Conservation (phyloP, 441 rosid genomes). For the Croton setiger region DNA sequence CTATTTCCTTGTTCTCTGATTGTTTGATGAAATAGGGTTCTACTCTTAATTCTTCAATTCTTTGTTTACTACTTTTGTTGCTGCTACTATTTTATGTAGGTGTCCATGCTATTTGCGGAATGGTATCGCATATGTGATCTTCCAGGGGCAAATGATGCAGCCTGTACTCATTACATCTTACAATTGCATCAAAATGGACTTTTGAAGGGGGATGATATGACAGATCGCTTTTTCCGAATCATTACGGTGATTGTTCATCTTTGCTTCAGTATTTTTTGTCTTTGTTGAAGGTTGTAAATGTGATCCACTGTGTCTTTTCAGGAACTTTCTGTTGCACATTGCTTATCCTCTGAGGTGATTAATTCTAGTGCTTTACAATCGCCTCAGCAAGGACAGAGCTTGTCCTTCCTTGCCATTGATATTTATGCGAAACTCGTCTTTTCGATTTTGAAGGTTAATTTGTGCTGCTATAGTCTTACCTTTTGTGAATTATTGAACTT, state of each 20-base stretch:
- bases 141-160: constrained; percentile 72
- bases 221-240: constrained; percentile 78
- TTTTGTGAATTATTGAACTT: background rate
- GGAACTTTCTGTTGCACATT: constrained; percentile 91
- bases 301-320: constrained; percentile 26
- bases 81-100: constrained; percentile 39
- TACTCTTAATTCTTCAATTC: background rate
- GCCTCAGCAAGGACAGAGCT: constrained; percentile 69
- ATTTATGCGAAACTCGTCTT: constrained; percentile 82
- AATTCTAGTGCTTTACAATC: constrained; percentile 57
- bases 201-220: constrained; percentile 82
- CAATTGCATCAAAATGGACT: constrained; percentile 82
- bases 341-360: constrained; percentile 69
- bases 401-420: constrained; percentile 85
- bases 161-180: constrained; percentile 55
- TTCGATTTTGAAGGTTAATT: constrained; percentile 52
- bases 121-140: constrained; percentile 88
- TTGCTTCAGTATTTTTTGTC: background rate
- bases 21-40: background rate
- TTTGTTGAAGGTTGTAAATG: constrained; percentile 14
- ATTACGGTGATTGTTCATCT: constrained; percentile 49
- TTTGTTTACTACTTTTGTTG: constrained; percentile 10
- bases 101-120: constrained; percentile 64
- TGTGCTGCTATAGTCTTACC: constrained; percentile 3
- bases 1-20: background rate